These are phyloP conservation scores for Rhodotorula babjevae DNA, from an alignment of 768 basidiomycete species.

Conservation along the genomic window DNA sequence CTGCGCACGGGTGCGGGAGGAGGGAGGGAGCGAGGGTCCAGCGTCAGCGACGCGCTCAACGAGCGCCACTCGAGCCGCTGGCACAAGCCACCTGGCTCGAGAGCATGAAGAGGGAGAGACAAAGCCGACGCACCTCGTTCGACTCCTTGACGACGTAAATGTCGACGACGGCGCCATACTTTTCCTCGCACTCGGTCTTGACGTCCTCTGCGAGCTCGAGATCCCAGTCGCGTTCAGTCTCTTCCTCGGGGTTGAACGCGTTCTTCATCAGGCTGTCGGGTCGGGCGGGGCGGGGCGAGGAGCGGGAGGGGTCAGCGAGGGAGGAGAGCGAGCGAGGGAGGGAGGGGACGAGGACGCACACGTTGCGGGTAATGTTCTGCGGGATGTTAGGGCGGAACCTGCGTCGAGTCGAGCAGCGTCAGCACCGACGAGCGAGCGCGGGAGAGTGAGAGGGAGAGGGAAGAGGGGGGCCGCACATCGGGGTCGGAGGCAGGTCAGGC, in stretches of 20 bases:
- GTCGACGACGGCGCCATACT: slow-evolving; percentile 78
- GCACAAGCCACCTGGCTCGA: no score
- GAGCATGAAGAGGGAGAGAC: neutral
- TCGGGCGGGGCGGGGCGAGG: neutral
- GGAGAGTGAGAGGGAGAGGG: neutral
- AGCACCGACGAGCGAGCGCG: no score
- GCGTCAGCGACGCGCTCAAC: no score
- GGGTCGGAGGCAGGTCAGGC: slow-evolving; percentile 22
- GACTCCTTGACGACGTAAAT: slow-evolving; percentile 94
- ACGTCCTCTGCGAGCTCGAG: slow-evolving; percentile 93
- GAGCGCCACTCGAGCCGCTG: no score
- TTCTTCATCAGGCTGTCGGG: slow-evolving; percentile 72
- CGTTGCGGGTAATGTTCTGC: slow-evolving; percentile 40
- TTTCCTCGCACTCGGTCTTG: slow-evolving; percentile 83
- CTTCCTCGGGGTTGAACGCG: slow-evolving; percentile 97
- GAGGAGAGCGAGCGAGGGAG: no score
- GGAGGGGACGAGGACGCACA: slow-evolving; percentile 12
- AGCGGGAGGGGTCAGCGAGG: neutral
- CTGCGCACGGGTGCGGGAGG: slow-evolving; percentile 49
- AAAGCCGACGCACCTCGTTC: slow-evolving; percentile 56
- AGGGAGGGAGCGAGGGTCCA: no score
- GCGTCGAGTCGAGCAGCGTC: slow-evolving; percentile 1
- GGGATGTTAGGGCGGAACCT: slow-evolving; percentile 76
- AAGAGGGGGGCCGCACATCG: slow-evolving; percentile 32
- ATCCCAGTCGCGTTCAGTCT: slow-evolving; percentile 95